Percentiles rank a stretch among this genome's conserved stretches.
These are phyloP conservation scores for Grosmannia penicillata DNA, from an alignment of 2,329 filamentous ascomycete genomes.

Conservation along the genomic window DNA sequence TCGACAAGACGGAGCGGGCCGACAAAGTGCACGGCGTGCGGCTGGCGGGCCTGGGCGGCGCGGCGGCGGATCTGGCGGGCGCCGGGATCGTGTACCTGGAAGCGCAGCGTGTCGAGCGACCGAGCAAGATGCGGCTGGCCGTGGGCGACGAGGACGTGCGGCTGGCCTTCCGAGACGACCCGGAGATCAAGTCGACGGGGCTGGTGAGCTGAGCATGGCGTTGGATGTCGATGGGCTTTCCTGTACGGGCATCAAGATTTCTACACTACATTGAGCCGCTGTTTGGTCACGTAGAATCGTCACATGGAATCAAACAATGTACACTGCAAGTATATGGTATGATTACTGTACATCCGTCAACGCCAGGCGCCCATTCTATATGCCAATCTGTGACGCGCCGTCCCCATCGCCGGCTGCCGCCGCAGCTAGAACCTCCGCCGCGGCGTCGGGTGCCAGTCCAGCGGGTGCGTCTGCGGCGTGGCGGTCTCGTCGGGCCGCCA, in stretches of 20 bases:
- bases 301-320: too few relatives aligned
- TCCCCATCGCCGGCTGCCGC: too few relatives aligned
- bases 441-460: constrained; percentile 81
- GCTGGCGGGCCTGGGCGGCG: constrained; percentile 28
- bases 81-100: constrained; percentile 82
- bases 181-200: constrained; percentile 68
- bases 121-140: constrained; percentile 72
- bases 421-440: constrained; percentile 53
- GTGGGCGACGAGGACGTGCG: constrained; percentile 86
- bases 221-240: too few relatives aligned
- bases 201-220: constrained; percentile 24
- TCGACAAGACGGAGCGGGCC: too few relatives aligned
- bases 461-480: constrained; percentile 77
- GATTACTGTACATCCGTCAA: too few relatives aligned
- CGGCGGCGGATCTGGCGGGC: constrained; percentile 70
- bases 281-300: too few relatives aligned
- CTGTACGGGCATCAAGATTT: too few relatives aligned
- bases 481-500: constrained; percentile 92
- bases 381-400: too few relatives aligned
- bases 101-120: constrained; percentile 63
- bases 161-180: constrained; percentile 76
- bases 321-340: too few relatives aligned
- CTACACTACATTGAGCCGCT: too few relatives aligned
- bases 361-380: too few relatives aligned
- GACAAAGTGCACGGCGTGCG: constrained; percentile 13